Conservation (phyloP, 2,329 filamentous ascomycete species). For the Cercospora sojina region DNA sequence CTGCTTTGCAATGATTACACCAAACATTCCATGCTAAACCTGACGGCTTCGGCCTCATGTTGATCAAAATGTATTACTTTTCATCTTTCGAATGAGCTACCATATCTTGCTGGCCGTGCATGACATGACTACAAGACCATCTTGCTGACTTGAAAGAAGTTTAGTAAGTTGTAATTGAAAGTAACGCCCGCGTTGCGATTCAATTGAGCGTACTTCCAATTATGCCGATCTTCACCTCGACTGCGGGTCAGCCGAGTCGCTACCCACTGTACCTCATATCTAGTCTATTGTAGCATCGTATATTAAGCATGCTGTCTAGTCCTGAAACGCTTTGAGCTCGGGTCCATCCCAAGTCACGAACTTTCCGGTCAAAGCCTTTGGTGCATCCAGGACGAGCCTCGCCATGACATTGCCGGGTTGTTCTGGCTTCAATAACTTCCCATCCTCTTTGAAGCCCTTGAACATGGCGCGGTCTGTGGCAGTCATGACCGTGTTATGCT, state of each 20-base stretch:
- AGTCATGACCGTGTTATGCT: constrained; percentile 63
- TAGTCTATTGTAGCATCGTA: background rate
- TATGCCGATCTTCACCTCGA: background rate
- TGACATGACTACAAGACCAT: background rate
- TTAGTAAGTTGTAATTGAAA: background rate
- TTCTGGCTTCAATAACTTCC: constrained; percentile 68
- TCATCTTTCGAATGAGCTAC: constrained; percentile 76
- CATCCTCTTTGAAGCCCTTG: constrained; percentile 64
- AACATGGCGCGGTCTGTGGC: constrained; percentile 63
- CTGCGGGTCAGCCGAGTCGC: background rate
- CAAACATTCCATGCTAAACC: constrained; percentile 76
- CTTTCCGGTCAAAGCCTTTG: constrained; percentile 69
- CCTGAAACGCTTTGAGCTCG: constrained; percentile 36
- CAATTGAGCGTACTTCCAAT: background rate
- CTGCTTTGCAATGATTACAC: constrained; percentile 59
- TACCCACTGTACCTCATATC: background rate
- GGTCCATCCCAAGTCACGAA: constrained; percentile 61
- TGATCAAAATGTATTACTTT: constrained; percentile 68
- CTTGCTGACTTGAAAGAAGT: background rate
- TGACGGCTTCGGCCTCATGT: constrained; percentile 63
- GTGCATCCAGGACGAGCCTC: constrained; percentile 65
- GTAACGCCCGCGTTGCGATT: background rate
- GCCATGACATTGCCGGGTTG: constrained; percentile 86
- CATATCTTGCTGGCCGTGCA: background rate
- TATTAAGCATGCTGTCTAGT: constrained; percentile 17